Percentiles rank a stretch among this genome's conserved stretches.
phyloP scores from a whole-genome alignment of 257 asterid genomes.

The Ilex asprella region DNA sequence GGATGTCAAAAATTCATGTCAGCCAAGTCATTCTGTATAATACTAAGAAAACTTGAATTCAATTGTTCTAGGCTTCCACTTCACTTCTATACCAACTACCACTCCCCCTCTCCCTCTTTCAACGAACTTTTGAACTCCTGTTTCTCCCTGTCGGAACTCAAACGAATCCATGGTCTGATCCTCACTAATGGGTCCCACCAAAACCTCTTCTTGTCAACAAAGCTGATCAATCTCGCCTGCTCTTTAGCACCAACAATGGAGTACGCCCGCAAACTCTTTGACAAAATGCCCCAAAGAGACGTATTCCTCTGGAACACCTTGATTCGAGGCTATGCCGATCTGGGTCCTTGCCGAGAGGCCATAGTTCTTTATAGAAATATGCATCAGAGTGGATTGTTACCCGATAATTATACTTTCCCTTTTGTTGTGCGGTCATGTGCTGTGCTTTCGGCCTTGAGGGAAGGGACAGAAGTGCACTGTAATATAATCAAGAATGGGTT shows the following conservation, averaged over 20 bases:
- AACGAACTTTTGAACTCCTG: constrained; percentile 11
- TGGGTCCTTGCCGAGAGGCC: constrained; percentile 16
- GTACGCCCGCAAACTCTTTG: constrained; percentile 15
- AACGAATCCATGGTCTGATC: constrained; percentile 7
- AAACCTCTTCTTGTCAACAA: constrained; percentile 7
- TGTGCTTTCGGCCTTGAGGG: constrained; percentile 6
- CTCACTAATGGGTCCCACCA: constrained; percentile 11
- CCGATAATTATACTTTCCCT: constrained; percentile 15
- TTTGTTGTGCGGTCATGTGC: constrained; percentile 17
- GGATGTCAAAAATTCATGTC: background rate
- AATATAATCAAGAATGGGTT: constrained; percentile 10
- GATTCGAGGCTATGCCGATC: constrained; percentile 17
- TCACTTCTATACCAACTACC: background rate
- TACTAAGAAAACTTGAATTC: background rate
- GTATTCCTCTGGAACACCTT: constrained; percentile 14
- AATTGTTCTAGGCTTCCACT: background rate
- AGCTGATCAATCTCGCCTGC: constrained; percentile 1
- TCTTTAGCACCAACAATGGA: constrained; percentile 3
- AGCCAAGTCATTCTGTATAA: background rate
- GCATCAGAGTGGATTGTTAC: constrained; percentile 6
- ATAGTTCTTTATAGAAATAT: constrained; percentile 3
- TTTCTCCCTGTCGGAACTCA: constrained; percentile 9
- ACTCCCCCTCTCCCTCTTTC: background rate
- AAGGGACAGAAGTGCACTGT: constrained; percentile 18
- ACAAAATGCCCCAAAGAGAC: constrained; percentile 13